Conservation (phyloP, 2,329 filamentous ascomycete genomes). For the Septoria petroselini region DNA sequence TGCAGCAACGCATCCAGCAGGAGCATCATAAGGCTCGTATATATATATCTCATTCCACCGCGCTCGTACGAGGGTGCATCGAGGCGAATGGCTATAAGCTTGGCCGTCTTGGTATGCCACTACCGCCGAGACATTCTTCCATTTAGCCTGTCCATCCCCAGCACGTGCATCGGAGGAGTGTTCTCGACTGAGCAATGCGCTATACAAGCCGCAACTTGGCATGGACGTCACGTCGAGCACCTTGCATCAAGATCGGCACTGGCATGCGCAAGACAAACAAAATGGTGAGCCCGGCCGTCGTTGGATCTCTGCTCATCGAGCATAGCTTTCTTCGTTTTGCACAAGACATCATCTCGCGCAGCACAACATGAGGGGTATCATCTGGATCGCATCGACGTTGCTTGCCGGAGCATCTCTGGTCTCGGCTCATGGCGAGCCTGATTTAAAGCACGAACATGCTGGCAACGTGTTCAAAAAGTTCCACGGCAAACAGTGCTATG, state of each 20-base stretch:
- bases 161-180: slow-evolving; percentile 10
- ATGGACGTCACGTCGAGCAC: slow-evolving; percentile 14
- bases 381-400: slow-evolving; percentile 6
- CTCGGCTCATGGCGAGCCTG: slow-evolving; percentile 18
- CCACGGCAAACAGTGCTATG: slow-evolving; percentile 16
- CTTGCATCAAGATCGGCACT: slow-evolving; percentile 16
- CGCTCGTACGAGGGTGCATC: neutral
- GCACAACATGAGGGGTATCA: slow-evolving; percentile 7
- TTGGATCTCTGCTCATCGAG: neutral
- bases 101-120: neutral
- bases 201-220: slow-evolving; percentile 11
- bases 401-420: slow-evolving; percentile 17
- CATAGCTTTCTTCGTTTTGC: neutral
- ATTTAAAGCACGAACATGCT: slow-evolving; percentile 25
- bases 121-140: neutral
- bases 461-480: slow-evolving; percentile 21
- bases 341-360: neutral
- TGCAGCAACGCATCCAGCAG: no score
- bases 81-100: neutral
- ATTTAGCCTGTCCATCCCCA: neutral
- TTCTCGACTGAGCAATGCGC: no score
- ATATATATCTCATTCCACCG: neutral
- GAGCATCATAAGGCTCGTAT: neutral
- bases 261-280: neutral
- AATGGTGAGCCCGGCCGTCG: neutral